Conservation (phyloP, 306 rosid species). For the Cicer chorassanicum region DNA sequence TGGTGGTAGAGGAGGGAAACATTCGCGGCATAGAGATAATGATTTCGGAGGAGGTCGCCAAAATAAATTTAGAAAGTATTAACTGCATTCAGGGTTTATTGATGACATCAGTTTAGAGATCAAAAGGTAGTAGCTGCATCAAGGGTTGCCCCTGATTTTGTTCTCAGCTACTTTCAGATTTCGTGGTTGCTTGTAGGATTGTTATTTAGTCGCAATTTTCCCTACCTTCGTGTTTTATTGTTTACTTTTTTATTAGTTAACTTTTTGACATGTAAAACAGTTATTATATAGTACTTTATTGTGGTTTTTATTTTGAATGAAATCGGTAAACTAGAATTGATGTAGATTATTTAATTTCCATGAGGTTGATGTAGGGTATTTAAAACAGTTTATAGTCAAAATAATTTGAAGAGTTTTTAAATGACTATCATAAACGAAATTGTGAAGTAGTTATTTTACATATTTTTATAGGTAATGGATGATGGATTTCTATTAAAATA, state of each 20-base stretch:
- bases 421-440: too few species aligned
- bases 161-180: constrained; percentile 22
- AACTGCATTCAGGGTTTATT: constrained; percentile 39
- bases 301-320: not conserved
- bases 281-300: not conserved
- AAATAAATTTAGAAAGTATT: constrained; percentile 55
- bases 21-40: constrained; percentile 63
- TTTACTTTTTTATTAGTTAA: not conserved
- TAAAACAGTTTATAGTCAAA: not conserved
- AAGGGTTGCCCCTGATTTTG: constrained; percentile 30
- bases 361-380: not conserved
- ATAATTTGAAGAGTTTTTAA: not conserved
- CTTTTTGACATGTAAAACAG: not conserved
- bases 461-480: too few species aligned
- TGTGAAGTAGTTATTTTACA: too few species aligned
- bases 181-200: constrained; percentile 12
- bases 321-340: not conserved
- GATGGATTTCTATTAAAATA: too few species aligned
- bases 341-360: not conserved
- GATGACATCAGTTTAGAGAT: not conserved
- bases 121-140: constrained; percentile 3
- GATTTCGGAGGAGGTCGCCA: constrained; percentile 59
- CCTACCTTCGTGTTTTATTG: not conserved
- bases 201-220: constrained; percentile 21
- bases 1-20: constrained; percentile 70